These are phyloP conservation scores for Apophysomyces elegans DNA, from an alignment of 371 early-diverging fungal genomes.

Conservation along the genomic window DNA sequence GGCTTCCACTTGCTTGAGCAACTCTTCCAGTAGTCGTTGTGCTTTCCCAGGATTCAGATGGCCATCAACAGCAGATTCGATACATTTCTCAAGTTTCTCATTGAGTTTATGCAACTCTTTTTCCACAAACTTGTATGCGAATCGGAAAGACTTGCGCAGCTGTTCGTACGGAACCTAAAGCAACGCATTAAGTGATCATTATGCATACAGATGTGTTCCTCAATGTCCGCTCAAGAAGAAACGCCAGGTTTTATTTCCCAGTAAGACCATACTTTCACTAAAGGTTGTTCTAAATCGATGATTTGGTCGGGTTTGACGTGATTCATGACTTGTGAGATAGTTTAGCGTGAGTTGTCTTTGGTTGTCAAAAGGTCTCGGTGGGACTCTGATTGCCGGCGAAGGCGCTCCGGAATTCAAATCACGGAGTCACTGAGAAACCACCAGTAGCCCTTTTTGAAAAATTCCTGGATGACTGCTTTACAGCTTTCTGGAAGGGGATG, in stretches of 20 bases:
- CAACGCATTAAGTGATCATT: background rate
- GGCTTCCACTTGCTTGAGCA: conserved; percentile 67
- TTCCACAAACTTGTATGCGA: conserved; percentile 82
- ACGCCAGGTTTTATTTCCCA: background rate
- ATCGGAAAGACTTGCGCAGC: conserved; percentile 78
- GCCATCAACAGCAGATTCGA: conserved; percentile 30
- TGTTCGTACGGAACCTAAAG: conserved; percentile 90
- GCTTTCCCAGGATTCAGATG: conserved; percentile 53
- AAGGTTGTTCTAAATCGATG: conserved; percentile 85
- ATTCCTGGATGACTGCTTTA: too few relatives aligned
- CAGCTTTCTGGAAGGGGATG: too few relatives aligned
- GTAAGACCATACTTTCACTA: conserved; percentile 70
- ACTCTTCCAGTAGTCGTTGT: conserved; percentile 58
- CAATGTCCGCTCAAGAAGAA: conserved; percentile 7
- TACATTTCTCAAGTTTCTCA: conserved; percentile 48
- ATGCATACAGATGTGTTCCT: conserved; percentile 10
- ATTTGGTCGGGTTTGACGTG: conserved; percentile 78
- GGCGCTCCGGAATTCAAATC: too few relatives aligned
- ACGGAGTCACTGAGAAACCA: too few relatives aligned
- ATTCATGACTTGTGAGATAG: conserved; percentile 52
- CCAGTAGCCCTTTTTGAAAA: too few relatives aligned
- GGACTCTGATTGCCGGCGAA: too few relatives aligned
- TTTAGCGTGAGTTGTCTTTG: background rate
- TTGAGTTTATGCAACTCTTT: conserved; percentile 68
- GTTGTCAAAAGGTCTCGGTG: background rate